Base-by-base conservation (phyloP, 2,329 filamentous ascomycete genomes). In the Cladosporium cucumerinum region DNA sequence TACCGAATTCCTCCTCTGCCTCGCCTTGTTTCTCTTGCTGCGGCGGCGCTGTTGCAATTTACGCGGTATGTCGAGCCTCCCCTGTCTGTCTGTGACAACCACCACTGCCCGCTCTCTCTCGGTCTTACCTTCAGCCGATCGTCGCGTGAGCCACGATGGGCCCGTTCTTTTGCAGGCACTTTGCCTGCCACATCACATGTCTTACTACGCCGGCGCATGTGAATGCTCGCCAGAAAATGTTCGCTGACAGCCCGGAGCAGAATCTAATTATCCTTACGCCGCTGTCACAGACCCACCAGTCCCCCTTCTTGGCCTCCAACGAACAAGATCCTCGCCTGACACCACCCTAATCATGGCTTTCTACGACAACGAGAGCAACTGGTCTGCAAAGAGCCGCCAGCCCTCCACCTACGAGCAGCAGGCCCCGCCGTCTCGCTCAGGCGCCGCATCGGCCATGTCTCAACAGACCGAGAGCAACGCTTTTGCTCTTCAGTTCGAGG, bases 401-500 rank as follows among this genome's bases (percentile, higher is more conserved):
- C 77, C 84, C 25, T 87, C 87, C 54, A 58, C 55, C 55, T 92
- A 89, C 89, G 89, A 92, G 72, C 87, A 90, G 74, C 88, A 88
- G 70, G 85, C 85, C 66, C 89, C 89, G 67, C 88, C 89, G 46
- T 89, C 89, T 71, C 87, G 89, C 74, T 91, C 89, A 76, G 88
- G 90, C 79, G 87, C 90, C 68, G 92, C 85, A 78, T 93, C 90
- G 65, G 88, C 89, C 34, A 77, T 82, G 70, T 83, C 83, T 69
- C 75, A 78, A 59, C 91, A 94, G 70, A 57, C 67, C 57, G 92
- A 96, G 67, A 84, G 86, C 65, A 82, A 84, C 74, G 92, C 93
- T 66, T 97, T 96, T 77, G 87, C 87, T 71, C 89, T 90, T 76
- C 93, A 97, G 80, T 89, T 96, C 78, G 93, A 96, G 82, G 95